Conservation (phyloP, 2,329 filamentous ascomycete species). For the Aciculosporium take region DNA sequence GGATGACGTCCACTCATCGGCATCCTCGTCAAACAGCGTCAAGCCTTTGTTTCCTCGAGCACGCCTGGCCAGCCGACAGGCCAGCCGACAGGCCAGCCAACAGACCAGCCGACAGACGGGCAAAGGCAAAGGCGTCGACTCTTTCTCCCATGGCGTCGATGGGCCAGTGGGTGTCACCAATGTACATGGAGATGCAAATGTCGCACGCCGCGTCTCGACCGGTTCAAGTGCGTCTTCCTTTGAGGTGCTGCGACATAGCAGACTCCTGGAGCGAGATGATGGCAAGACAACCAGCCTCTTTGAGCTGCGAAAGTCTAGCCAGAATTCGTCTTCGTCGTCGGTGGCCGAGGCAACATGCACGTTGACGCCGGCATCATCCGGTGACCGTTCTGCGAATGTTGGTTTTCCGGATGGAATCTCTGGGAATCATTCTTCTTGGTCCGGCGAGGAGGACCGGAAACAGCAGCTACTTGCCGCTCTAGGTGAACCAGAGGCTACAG, state of each 20-base stretch:
- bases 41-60: not conserved
- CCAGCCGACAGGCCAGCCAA: not conserved
- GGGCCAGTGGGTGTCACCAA: not conserved
- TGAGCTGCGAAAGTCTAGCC: not conserved
- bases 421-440: constrained; percentile 1
- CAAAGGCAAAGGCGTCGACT: not conserved
- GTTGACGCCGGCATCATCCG: constrained; percentile 1
- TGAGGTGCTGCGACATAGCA: not conserved
- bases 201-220: not conserved
- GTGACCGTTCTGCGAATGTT: not conserved
- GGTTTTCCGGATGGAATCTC: not conserved
- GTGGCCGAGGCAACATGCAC: not conserved
- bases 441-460: not conserved
- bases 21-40: not conserved
- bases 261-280: not conserved
- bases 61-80: not conserved
- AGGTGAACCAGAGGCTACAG: not conserved
- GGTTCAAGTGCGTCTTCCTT: not conserved
- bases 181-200: not conserved
- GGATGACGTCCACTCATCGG: not conserved
- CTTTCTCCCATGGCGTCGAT: not conserved
- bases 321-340: not conserved
- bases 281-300: not conserved
- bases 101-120: not conserved
- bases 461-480: constrained; percentile 3